These are phyloP conservation scores for Daldinia eschscholtzii DNA, from an alignment of 2,329 filamentous ascomycete species.

Conservation along the genomic window DNA sequence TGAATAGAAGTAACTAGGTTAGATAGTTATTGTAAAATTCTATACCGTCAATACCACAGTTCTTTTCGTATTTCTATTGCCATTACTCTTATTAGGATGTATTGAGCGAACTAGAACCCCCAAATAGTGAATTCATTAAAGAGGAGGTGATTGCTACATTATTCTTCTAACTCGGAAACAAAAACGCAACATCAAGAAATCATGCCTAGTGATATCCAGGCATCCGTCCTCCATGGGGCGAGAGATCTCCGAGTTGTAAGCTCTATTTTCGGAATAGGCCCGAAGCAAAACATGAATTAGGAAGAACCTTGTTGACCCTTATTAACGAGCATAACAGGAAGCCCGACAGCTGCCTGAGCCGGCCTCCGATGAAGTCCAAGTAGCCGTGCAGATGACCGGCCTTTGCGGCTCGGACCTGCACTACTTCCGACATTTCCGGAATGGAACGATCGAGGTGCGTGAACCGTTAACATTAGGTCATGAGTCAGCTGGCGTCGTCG, in stretches of 20 bases:
- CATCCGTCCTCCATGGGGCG: slow-evolving; percentile 67
- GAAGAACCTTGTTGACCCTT: not conserved
- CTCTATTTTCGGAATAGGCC: not conserved
- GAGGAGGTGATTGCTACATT: not conserved
- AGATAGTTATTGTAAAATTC: too few relatives aligned
- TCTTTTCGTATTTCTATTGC: not conserved
- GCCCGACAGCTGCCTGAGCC: slow-evolving; percentile 67
- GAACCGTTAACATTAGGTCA: slow-evolving; percentile 72
- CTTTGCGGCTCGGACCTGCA: slow-evolving; percentile 77
- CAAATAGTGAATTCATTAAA: not conserved
- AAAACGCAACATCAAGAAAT: not conserved
- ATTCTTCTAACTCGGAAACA: not conserved
- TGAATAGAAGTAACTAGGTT: slow-evolving; percentile 17
- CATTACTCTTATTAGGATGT: not conserved
- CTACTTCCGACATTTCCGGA: slow-evolving; percentile 75
- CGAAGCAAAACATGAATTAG: not conserved
- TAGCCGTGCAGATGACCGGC: slow-evolving; percentile 71
- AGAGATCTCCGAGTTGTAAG: slow-evolving; percentile 65
- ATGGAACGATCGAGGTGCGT: slow-evolving; percentile 72
- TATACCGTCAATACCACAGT: not conserved
- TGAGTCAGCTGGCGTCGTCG: slow-evolving; percentile 76
- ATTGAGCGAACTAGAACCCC: not conserved
- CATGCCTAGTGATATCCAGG: slow-evolving; percentile 55
- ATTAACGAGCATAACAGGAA: slow-evolving; percentile 58
- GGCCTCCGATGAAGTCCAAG: slow-evolving; percentile 68